Percentiles rank a stretch among this genome's conserved stretches.
Evolutionary conservation across 768 basidiomycete species (phyloP).

Genomic region (Hericium alpestre): DNA sequence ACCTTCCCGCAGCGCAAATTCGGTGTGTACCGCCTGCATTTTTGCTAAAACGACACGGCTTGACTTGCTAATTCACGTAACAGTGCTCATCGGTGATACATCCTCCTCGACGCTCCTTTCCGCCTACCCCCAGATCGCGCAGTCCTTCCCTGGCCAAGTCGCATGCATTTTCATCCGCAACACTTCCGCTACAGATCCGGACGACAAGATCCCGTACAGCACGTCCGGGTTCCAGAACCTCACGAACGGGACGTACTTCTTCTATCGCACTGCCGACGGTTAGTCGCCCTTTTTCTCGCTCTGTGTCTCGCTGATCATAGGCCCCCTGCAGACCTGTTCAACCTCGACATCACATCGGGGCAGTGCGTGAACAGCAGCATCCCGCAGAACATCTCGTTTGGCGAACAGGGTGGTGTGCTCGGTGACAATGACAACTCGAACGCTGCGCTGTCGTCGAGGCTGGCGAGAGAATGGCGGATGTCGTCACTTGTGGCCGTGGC

Average conservation of each 20-base stretch:
- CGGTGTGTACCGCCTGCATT: conserved; percentile 3
- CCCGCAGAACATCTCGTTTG: conserved; percentile 16
- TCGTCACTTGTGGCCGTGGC: not conserved
- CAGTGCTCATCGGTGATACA: conserved; percentile 17
- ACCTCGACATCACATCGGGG: conserved; percentile 13
- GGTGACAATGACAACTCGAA: not conserved
- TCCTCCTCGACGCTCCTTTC: conserved; percentile 17
- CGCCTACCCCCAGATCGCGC: conserved; percentile 17
- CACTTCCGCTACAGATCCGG: conserved; percentile 22
- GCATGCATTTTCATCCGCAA: conserved; percentile 24
- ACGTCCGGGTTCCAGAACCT: conserved; percentile 22
- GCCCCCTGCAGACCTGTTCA: conserved; percentile 11
- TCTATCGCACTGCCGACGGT: conserved; percentile 17
- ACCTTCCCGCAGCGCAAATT: conserved; percentile 24
- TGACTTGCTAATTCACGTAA: not conserved
- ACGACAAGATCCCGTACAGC: conserved; percentile 24
- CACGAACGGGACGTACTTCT: conserved; percentile 19
- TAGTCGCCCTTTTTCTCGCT: not conserved
- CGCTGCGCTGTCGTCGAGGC: not conserved
- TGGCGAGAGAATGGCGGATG: not conserved
- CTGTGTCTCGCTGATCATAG: not conserved
- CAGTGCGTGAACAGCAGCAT: conserved; percentile 14
- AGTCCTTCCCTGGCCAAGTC: conserved; percentile 17
- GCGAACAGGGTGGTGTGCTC: conserved; percentile 17
- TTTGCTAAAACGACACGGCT: not conserved